Percentiles rank a stretch among this genome's conserved stretches.
phyloP scores from a whole-genome alignment of 192 early-diverging fungal genomes.

The Backusella sp. region DNA sequence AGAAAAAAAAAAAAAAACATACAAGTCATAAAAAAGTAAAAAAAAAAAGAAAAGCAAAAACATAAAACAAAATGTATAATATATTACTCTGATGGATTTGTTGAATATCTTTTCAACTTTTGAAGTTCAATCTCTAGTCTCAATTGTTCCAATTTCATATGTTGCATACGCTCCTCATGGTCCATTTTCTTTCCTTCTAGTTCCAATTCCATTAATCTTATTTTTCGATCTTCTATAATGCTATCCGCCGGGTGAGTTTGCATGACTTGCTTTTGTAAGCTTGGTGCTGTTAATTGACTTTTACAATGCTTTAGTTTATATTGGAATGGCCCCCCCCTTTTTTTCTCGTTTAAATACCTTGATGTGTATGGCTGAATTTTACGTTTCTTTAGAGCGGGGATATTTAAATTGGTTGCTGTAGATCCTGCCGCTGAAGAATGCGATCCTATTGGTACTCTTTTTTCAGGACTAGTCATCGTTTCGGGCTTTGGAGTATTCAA shows the following conservation, averaged over 20 bases:
- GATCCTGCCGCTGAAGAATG: not conserved
- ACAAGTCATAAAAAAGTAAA: too few species aligned
- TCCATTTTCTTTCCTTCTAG: slow-evolving; percentile 22
- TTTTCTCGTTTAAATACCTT: not conserved
- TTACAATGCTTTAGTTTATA: not conserved
- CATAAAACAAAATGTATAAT: too few species aligned
- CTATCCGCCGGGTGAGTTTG: not conserved
- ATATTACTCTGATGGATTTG: not conserved
- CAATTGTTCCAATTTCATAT: slow-evolving; percentile 27
- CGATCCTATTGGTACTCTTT: not conserved
- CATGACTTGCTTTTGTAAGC: not conserved
- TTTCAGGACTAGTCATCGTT: not conserved
- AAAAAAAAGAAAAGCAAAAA: too few species aligned
- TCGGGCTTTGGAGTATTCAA: not conserved
- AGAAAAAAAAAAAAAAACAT: too few species aligned
- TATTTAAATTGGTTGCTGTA: not conserved
- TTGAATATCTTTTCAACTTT: slow-evolving; percentile 12
- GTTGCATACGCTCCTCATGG: slow-evolving; percentile 27
- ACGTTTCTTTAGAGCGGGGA: not conserved
- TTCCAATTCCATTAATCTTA: slow-evolving; percentile 10
- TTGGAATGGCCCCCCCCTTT: not conserved
- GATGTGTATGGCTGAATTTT: not conserved
- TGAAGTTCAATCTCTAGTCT: slow-evolving; percentile 26
- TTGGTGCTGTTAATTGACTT: not conserved
- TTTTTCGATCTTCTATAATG: slow-evolving; percentile 13